Base-by-base conservation (phyloP, 139 green algal species). In the Tetradesmus obliquus region DNA sequence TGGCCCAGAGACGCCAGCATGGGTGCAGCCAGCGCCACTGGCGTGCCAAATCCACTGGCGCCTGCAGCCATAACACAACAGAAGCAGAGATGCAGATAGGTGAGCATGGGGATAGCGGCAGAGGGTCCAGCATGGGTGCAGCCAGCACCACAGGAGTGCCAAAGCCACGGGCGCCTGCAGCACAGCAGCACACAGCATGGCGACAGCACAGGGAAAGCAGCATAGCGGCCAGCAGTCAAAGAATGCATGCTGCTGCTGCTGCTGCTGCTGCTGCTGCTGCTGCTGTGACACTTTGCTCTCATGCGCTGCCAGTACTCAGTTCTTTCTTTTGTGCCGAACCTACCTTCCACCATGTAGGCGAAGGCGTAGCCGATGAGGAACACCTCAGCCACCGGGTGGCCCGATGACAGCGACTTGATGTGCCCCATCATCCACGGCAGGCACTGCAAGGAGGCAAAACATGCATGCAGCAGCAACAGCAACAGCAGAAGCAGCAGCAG, bases 1-100 rank as follows among this genome's bases (percentile, higher is more conserved):
- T 95, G 93, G 22, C 91, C 91, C 8, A 95, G 90, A 1, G 87
- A 84, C 1, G 82, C 91, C 58, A 95, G 76, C 88, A 94, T 95
- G 7, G 91, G 89, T 32, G 91, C 91, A 51, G 74, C 92, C 84
- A 94, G 54, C 57, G 91, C 69, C 57, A 85, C 79, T 32, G 86
- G 90, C 0, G 90, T 93, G 58, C 92, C 92, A 76, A 94, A 94
- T 24, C 92, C 55, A 53, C 54, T 84, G 51, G 90, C 90, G n/a
- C 89, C 89, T 55, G 81, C 71, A 24, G 62, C 62, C 32, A 45
- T 45, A 45, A 45, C 32, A 45, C 32, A 45, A 45, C 32, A 45
- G 32, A 45, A 45, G 32, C 32, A 45, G 32, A 45, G 32, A 45
- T 45, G 32, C 32, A 45, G 32, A 45, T 45, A 45, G 32, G 32